Percentiles rank a stretch among this genome's conserved stretches.
Evolutionary conservation across 202 grass and related monocot species (phyloP).

Genomic region (Brachypodium distachyon): DNA sequence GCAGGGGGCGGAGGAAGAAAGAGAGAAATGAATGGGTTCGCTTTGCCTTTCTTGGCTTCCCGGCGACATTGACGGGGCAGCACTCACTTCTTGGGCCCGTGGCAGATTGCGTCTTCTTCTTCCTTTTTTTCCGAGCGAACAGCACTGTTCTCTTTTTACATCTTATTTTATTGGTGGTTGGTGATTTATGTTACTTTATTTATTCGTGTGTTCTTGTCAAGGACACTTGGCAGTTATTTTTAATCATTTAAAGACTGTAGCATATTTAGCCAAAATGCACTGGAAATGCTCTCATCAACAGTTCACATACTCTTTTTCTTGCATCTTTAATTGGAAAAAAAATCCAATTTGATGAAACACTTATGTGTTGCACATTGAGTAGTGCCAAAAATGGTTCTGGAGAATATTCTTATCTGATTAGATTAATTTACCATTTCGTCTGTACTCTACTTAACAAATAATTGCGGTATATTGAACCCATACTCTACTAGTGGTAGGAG

Average conservation of each 20-base stretch:
- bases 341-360: not conserved
- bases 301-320: not conserved
- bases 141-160: not conserved
- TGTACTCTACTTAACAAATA: not conserved
- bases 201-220: conserved; percentile 5
- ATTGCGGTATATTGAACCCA: not conserved
- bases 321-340: not conserved
- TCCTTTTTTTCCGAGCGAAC: conserved; percentile 2
- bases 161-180: conserved; percentile 20
- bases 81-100: conserved; percentile 40
- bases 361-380: not conserved
- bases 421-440: not conserved
- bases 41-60: conserved; percentile 47
- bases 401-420: conserved; percentile 33
- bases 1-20: conserved; percentile 12
- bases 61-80: conserved; percentile 52
- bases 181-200: conserved; percentile 37
- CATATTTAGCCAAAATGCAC: not conserved
- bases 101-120: not conserved
- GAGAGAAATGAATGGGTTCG: conserved; percentile 29
- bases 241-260: not conserved
- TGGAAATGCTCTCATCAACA: not conserved
- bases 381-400: not conserved
- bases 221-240: not conserved
- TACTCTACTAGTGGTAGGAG: conserved; percentile 15